phyloP scores from a whole-genome alignment of 371 early-diverging fungal genomes.

The Coemansia sp. region DNA sequence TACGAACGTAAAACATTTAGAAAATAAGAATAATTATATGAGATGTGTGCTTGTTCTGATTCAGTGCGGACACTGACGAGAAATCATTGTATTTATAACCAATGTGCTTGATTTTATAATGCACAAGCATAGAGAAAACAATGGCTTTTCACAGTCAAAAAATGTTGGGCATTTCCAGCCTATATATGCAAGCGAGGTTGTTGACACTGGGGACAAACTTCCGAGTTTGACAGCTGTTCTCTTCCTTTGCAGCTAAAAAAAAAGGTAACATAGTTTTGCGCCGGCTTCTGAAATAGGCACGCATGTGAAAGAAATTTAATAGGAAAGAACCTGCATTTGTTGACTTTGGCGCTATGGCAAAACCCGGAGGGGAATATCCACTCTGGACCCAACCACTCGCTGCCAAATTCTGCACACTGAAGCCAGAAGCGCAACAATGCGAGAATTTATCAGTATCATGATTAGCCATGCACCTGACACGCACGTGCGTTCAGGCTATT shows the following conservation, averaged over 20 bases:
- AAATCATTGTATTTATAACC: not conserved
- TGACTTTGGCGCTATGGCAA: not conserved
- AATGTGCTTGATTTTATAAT: not conserved
- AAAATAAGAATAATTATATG: too few relatives aligned
- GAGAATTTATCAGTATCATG: not conserved
- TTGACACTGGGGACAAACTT: not conserved
- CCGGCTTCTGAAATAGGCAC: not conserved
- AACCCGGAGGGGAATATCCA: not conserved
- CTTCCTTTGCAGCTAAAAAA: not conserved
- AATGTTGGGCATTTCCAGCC: not conserved
- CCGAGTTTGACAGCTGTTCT: not conserved
- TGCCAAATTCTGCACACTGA: not conserved
- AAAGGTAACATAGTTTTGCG: not conserved
- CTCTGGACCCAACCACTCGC: not conserved
- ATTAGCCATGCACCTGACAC: not conserved
- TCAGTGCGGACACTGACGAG: not conserved
- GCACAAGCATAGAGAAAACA: not conserved
- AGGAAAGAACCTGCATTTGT: not conserved
- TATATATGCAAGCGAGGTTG: not conserved
- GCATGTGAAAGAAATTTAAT: not conserved
- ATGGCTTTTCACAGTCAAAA: not conserved
- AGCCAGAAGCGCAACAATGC: not conserved
- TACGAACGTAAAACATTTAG: constrained; percentile 32
- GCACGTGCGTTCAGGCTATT: not conserved
- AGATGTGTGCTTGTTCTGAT: not conserved